phyloP scores from a whole-genome alignment of 2,329 filamentous ascomycete species.

The Colletotrichum sp. region DNA sequence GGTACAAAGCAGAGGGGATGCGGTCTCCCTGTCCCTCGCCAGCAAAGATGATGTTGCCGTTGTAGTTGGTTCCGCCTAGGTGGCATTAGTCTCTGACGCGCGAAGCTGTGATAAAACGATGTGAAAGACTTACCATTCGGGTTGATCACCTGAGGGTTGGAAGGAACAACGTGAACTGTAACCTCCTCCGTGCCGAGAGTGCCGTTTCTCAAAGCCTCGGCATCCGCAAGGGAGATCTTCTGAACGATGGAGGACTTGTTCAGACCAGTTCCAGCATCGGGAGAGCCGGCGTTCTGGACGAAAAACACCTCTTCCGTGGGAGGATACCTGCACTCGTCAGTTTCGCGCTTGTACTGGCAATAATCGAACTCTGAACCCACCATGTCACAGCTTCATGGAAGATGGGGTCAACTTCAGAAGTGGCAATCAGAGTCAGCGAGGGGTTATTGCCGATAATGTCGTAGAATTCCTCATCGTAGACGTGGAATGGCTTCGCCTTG shows the following conservation, averaged over 20 bases:
- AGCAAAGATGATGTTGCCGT: slow-evolving; percentile 52
- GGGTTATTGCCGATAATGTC: slow-evolving; percentile 54
- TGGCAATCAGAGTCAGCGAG: slow-evolving; percentile 53
- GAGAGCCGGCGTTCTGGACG: slow-evolving; percentile 54
- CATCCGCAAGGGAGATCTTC: slow-evolving; percentile 53
- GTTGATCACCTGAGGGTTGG: slow-evolving; percentile 50
- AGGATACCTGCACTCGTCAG: slow-evolving; percentile 27
- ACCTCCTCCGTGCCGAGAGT: slow-evolving; percentile 45
- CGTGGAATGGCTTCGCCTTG: slow-evolving; percentile 41
- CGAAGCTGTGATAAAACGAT: accelerated
- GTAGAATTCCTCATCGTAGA: slow-evolving; percentile 57
- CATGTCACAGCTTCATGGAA: slow-evolving; percentile 64
- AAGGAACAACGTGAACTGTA: slow-evolving; percentile 44
- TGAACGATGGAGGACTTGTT: slow-evolving; percentile 56
- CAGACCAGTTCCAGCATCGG: slow-evolving; percentile 52
- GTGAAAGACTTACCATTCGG: slow-evolving; percentile 48
- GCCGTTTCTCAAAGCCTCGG: slow-evolving; percentile 40
- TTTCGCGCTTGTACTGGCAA: accelerated
- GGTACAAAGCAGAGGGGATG: slow-evolving; percentile 41
- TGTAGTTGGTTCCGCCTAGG: slow-evolving; percentile 54
- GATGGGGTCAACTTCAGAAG: slow-evolving; percentile 47
- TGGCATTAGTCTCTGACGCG: not conserved
- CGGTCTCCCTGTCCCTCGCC: slow-evolving; percentile 54
- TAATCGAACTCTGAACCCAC: slow-evolving; percentile 18
- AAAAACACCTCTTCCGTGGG: slow-evolving; percentile 60